These are phyloP conservation scores for Cordyceps farinosa DNA, from an alignment of 2,329 filamentous ascomycete genomes.

Conservation along the genomic window DNA sequence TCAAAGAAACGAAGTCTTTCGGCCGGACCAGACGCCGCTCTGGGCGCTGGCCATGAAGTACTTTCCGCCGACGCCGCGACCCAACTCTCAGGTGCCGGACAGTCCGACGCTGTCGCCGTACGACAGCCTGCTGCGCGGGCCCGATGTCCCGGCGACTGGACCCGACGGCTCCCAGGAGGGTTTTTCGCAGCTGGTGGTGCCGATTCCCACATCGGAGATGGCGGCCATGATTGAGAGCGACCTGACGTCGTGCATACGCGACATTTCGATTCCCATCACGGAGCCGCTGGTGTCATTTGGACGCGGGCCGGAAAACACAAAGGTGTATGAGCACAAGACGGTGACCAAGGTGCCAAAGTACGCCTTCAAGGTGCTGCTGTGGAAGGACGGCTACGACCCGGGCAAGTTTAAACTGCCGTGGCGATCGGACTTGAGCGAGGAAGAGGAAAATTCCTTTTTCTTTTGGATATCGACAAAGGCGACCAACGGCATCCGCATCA, in stretches of 20 bases:
- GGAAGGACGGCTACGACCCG: slow-evolving; percentile 65
- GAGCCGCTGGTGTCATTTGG: slow-evolving; percentile 74
- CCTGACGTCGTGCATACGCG: slow-evolving; percentile 59
- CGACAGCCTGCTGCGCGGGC: slow-evolving; percentile 21
- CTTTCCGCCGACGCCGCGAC: slow-evolving; percentile 45
- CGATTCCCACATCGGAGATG: slow-evolving; percentile 12
- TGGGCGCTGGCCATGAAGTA: slow-evolving; percentile 58
- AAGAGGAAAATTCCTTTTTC: slow-evolving; percentile 53
- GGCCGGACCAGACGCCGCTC: slow-evolving; percentile 46
- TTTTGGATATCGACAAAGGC: slow-evolving; percentile 79
- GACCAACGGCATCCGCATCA: slow-evolving; percentile 71
- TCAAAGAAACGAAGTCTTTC: slow-evolving; percentile 50
- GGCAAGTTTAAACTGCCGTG: slow-evolving; percentile 49
- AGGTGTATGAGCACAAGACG: slow-evolving; percentile 56
- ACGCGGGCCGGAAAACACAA: slow-evolving; percentile 64
- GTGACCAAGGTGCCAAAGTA: slow-evolving; percentile 77
- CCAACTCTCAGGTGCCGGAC: slow-evolving; percentile 19
- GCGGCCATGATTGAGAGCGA: slow-evolving; percentile 66
- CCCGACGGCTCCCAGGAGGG: slow-evolving; percentile 21
- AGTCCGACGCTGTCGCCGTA: slow-evolving; percentile 14
- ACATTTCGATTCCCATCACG: slow-evolving; percentile 62
- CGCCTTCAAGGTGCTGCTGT: slow-evolving; percentile 74
- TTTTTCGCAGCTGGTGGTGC: slow-evolving; percentile 21
- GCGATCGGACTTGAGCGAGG: slow-evolving; percentile 28
- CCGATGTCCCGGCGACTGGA: slow-evolving; percentile 6